Evolutionary conservation across 805 yeast species (phyloP).

Genomic region (Ogataea wickerhamii): DNA sequence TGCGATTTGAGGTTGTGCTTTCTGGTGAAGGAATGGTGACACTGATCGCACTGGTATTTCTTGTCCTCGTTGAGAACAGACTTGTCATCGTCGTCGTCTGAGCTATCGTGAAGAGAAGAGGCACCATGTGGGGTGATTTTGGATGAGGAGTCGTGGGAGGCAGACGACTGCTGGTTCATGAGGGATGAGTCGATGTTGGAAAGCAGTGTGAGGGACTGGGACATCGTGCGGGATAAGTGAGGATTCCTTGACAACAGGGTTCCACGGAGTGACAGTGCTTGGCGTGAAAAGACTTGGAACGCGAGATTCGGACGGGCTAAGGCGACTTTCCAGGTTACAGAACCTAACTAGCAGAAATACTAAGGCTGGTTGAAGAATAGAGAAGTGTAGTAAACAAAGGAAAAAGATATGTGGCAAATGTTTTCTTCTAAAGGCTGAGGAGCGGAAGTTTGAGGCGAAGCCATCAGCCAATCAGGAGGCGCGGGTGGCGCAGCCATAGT

Average conservation of each 20-base stretch:
- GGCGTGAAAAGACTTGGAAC: too few species aligned
- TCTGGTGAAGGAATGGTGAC: conserved; percentile 64
- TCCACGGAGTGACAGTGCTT: too few species aligned
- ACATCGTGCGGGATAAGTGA: too few species aligned
- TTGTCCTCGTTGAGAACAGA: conserved; percentile 25
- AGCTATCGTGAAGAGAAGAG: conserved; percentile 10
- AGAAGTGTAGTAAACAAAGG: not conserved
- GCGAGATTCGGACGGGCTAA: too few species aligned
- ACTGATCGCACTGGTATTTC: conserved; percentile 50
- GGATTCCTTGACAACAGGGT: too few species aligned
- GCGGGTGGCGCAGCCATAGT: not conserved
- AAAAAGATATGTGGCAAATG: conserved; percentile 18
- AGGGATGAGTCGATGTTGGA: conserved; percentile 19
- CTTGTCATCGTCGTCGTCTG: conserved; percentile 16
- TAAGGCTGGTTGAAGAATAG: not conserved
- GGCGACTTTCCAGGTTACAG: too few species aligned
- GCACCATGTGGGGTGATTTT: conserved; percentile 1
- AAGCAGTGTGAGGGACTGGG: conserved; percentile 18
- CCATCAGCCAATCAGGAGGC: conserved; percentile 1
- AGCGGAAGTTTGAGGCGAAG: not conserved
- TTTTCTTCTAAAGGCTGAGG: not conserved
- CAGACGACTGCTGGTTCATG: conserved; percentile 14
- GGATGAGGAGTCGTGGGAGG: not conserved
- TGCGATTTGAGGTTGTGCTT: conserved; percentile 75
- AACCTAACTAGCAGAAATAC: too few species aligned